phyloP scores from a whole-genome alignment of 2,329 filamentous ascomycete species.

The Endoconidiophora laricicola region DNA sequence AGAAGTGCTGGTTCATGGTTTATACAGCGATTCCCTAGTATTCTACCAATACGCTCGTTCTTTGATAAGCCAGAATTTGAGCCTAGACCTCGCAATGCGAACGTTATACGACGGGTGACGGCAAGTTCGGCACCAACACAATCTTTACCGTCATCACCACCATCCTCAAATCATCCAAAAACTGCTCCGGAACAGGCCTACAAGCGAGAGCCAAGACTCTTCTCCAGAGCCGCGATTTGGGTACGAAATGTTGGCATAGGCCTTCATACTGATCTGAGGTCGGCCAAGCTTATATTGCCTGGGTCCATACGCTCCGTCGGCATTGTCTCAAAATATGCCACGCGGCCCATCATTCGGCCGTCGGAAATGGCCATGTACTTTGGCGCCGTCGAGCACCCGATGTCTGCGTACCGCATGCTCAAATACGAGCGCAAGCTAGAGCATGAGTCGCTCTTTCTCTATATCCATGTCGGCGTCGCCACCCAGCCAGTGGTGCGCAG shows the following conservation, averaged over 20 bases:
- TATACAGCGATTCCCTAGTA: too few species aligned
- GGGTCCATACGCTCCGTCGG: neutral
- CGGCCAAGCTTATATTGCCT: slow-evolving; percentile 1
- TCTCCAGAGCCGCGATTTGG: slow-evolving; percentile 6
- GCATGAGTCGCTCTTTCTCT: slow-evolving; percentile 12
- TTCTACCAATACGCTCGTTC: too few species aligned
- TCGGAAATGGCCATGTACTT: slow-evolving; percentile 12
- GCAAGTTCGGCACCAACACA: too few species aligned
- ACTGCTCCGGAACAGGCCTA: too few species aligned
- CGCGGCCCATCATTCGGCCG: slow-evolving; percentile 3
- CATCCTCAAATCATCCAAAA: too few species aligned
- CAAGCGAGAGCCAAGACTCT: neutral
- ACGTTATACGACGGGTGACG: too few species aligned
- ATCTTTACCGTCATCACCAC: too few species aligned
- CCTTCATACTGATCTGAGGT: neutral
- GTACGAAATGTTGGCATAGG: neutral
- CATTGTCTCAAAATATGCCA: slow-evolving; percentile 6
- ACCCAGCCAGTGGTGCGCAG: slow-evolving; percentile 11
- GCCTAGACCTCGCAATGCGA: too few species aligned
- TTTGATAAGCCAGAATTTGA: too few species aligned
- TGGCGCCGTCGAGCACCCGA: slow-evolving; percentile 5
- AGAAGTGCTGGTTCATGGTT: too few species aligned
- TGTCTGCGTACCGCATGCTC: slow-evolving; percentile 12
- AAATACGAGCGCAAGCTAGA: slow-evolving; percentile 11
- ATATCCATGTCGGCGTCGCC: slow-evolving; percentile 9